Conservation (phyloP, 169 alveolate species). For the Plasmodium yoelii region DNA sequence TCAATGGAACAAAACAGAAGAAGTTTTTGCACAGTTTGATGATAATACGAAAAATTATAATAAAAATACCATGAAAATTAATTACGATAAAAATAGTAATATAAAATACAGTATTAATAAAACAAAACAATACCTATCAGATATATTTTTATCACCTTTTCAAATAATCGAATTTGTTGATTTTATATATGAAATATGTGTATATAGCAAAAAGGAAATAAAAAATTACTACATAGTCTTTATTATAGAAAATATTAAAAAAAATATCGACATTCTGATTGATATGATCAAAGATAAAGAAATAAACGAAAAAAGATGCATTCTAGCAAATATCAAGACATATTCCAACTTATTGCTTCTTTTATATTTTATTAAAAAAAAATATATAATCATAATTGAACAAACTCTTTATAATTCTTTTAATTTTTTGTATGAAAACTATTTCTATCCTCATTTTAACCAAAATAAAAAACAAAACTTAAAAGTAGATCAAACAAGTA, state of each 20-base stretch:
- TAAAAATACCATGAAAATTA: background rate
- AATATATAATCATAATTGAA: constrained; percentile 49
- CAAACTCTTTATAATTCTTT: constrained; percentile 29
- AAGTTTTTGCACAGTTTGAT: background rate
- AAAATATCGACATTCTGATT: constrained; percentile 7
- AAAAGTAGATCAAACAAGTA: background rate
- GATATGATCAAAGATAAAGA: constrained; percentile 27
- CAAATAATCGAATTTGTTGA: constrained; percentile 55
- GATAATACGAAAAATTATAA: background rate
- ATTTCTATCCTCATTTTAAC: constrained; percentile 19
- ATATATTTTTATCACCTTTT: constrained; percentile 15
- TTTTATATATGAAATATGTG: constrained; percentile 57
- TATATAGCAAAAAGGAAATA: constrained; percentile 70
- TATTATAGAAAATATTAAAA: constrained; percentile 52
- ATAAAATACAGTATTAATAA: background rate
- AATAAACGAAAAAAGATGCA: constrained; percentile 3
- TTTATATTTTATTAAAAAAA: constrained; percentile 36
- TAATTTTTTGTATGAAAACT: constrained; percentile 32
- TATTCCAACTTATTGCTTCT: constrained; percentile 27
- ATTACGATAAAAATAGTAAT: background rate
- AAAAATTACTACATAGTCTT: constrained; percentile 43
- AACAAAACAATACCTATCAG: background rate
- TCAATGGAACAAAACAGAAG: too few species aligned
- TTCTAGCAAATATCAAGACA: constrained; percentile 39
- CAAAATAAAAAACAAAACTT: constrained; percentile 1